A percentile compares a stretch with the other conserved stretches of the same genome.
Conservation (phyloP, 257 asterid species). For the Capsicum rhomboideum region DNA sequence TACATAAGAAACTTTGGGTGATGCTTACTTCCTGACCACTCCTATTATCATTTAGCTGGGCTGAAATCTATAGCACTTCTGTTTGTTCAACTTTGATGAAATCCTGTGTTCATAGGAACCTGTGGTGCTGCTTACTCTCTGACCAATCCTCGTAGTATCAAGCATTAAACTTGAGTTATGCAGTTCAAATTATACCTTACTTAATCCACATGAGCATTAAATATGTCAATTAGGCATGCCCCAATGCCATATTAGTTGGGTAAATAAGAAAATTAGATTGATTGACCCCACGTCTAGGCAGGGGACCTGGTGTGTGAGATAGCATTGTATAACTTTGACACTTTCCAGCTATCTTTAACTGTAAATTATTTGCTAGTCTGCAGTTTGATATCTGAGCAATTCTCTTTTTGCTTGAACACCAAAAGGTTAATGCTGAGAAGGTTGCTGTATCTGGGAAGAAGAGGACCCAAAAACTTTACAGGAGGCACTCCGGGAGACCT, state of each 20-base stretch:
- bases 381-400: background rate
- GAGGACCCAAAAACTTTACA: slow-evolving; percentile 77
- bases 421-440: slow-evolving; percentile 88
- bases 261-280: background rate
- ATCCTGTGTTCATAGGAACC: background rate
- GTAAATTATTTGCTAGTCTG: background rate
- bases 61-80: background rate
- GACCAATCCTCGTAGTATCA: background rate
- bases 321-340: background rate
- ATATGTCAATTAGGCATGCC: background rate
- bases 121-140: background rate
- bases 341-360: background rate
- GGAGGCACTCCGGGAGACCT: slow-evolving; percentile 94
- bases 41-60: background rate
- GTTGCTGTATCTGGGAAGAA: slow-evolving; percentile 90
- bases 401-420: background rate
- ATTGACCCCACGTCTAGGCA: background rate
- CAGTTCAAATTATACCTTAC: background rate
- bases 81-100: background rate
- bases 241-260: background rate
- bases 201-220: background rate
- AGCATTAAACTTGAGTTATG: background rate
- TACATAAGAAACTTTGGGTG: background rate
- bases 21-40: background rate
- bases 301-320: background rate